Conservation (phyloP, 2,329 filamentous ascomycete species). For the Aspergillus melleus region DNA sequence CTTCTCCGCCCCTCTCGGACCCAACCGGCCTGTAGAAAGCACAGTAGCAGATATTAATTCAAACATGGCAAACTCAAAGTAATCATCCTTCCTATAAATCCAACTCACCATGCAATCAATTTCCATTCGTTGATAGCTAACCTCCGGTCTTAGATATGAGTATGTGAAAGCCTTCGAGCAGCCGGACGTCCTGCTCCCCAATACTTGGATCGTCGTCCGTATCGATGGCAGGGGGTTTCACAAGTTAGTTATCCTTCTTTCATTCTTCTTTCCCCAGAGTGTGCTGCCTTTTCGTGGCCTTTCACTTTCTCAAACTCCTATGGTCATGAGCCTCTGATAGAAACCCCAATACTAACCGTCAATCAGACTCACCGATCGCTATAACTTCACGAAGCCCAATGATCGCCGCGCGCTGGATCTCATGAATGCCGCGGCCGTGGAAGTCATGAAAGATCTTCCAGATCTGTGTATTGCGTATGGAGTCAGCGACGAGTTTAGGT, state of each 20-base stretch:
- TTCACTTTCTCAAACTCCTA: not conserved
- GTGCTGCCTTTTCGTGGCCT: not conserved
- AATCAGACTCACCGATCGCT: slow-evolving; percentile 73
- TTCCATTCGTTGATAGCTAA: not conserved
- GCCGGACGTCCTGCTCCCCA: slow-evolving; percentile 74
- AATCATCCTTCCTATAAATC: not conserved
- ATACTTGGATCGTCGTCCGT: slow-evolving; percentile 93
- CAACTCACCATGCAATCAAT: no score
- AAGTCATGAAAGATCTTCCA: slow-evolving; percentile 77
- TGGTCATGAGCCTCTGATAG: not conserved
- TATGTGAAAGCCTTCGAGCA: slow-evolving; percentile 92
- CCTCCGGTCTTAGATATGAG: slow-evolving; percentile 66
- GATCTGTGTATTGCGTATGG: slow-evolving; percentile 89
- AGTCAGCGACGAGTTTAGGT: slow-evolving; percentile 86
- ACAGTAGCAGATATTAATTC: not conserved
- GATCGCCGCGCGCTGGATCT: slow-evolving; percentile 82
- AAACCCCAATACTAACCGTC: not conserved
- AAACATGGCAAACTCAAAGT: slow-evolving; percentile 19
- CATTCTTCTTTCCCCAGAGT: no score
- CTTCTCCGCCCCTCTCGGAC: not conserved
- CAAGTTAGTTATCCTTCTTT: slow-evolving; percentile 62
- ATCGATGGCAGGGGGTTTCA: slow-evolving; percentile 94
- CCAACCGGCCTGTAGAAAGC: not conserved
- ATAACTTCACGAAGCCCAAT: slow-evolving; percentile 89
- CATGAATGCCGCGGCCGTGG: slow-evolving; percentile 90